Conservation (phyloP, 2,329 filamentous ascomycete species). For the Neopestalotiopsis sp. region DNA sequence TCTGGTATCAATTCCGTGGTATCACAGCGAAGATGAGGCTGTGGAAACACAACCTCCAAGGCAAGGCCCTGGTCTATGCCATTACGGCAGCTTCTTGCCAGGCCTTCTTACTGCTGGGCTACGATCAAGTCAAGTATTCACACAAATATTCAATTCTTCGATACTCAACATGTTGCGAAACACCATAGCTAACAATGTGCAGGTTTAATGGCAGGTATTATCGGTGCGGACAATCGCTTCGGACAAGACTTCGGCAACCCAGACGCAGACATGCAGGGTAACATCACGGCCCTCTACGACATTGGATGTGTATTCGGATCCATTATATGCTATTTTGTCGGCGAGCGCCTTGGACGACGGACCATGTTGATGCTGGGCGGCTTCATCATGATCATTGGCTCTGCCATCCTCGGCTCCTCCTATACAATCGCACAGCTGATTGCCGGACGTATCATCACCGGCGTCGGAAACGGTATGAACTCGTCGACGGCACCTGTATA, state of each 20-base stretch:
- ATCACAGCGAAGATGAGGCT: slow-evolving; percentile 10
- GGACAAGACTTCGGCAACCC: slow-evolving; percentile 43
- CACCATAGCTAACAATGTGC: slow-evolving; percentile 13
- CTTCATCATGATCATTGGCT: slow-evolving; percentile 49
- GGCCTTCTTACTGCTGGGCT: slow-evolving; percentile 41
- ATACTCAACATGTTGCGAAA: not conserved
- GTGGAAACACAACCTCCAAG: slow-evolving; percentile 27
- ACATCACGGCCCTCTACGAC: slow-evolving; percentile 40
- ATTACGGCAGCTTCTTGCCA: slow-evolving; percentile 45
- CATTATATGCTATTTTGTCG: slow-evolving; percentile 39
- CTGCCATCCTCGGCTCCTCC: slow-evolving; percentile 45
- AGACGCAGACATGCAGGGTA: slow-evolving; percentile 42
- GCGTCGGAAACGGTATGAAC: slow-evolving; percentile 47
- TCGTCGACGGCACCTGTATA: slow-evolving; percentile 47
- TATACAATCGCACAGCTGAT: slow-evolving; percentile 48
- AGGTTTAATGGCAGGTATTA: slow-evolving; percentile 39
- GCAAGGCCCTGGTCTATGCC: slow-evolving; percentile 24
- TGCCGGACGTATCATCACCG: slow-evolving; percentile 50
- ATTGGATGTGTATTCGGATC: slow-evolving; percentile 40
- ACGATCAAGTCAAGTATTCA: slow-evolving; percentile 34
- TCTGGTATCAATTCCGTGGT: not conserved
- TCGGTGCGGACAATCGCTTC: slow-evolving; percentile 46
- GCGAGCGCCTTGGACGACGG: slow-evolving; percentile 48
- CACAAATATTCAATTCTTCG: too few relatives aligned
- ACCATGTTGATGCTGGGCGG: slow-evolving; percentile 47